phyloP scores from a whole-genome alignment of 1,139 yeast genomes.

The Diutina pseudorugosa region DNA sequence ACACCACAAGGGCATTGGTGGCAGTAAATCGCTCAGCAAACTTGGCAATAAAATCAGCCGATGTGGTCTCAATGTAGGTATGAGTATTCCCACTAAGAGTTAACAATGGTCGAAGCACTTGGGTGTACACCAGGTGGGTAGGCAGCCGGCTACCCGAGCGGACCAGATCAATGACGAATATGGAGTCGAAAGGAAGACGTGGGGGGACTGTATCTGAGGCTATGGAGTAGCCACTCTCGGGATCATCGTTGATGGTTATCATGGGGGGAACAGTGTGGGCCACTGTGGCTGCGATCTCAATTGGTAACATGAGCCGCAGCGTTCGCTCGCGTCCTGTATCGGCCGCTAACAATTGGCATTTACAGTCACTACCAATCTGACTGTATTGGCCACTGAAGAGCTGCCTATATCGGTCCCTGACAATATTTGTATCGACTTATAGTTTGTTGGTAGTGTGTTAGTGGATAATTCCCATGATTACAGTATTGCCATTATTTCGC shows the following conservation, averaged over 20 bases:
- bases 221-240: not conserved
- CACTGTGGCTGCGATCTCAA: not conserved
- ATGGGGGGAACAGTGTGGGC: not conserved
- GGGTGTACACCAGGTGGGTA: not conserved
- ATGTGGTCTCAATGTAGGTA: conserved; percentile 26
- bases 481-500: no score
- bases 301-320: not conserved
- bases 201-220: not conserved
- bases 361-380: no score
- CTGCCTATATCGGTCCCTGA: no score
- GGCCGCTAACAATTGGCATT: no score
- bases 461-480: no score
- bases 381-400: no score
- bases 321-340: no score
- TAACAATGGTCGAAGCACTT: not conserved
- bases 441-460: no score
- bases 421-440: no score
- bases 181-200: not conserved
- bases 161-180: not conserved
- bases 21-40: conserved; percentile 18
- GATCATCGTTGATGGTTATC: not conserved
- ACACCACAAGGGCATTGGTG: conserved; percentile 23
- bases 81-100: conserved; percentile 11
- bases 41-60: conserved; percentile 19
- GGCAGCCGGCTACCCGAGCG: not conserved